Conservation (phyloP, 257 asterid species). For the Fraxinus pennsylvanica region DNA sequence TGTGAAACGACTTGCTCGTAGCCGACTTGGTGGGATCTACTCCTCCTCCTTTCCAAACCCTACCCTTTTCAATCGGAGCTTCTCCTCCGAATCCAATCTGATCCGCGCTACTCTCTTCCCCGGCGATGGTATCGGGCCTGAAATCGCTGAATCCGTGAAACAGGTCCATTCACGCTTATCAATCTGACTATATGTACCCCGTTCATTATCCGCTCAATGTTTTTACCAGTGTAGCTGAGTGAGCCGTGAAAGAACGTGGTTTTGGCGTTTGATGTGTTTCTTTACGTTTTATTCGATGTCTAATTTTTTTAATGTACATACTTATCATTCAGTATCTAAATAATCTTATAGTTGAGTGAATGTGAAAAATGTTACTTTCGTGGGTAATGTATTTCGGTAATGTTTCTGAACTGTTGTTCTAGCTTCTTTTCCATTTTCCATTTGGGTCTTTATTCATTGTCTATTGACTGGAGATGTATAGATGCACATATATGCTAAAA, state of each 20-base stretch:
- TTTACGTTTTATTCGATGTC: background rate
- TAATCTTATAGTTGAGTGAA: background rate
- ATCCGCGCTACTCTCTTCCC: slow-evolving; percentile 95
- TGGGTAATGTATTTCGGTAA: background rate
- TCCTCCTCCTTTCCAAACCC: slow-evolving; percentile 31
- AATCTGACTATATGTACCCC: background rate
- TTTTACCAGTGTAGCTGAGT: background rate
- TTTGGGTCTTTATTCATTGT: background rate
- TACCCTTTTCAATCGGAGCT: slow-evolving; percentile 41
- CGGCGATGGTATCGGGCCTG: slow-evolving; percentile 94
- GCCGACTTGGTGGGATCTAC: slow-evolving; percentile 36
- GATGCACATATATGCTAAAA: background rate
- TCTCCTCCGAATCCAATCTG: slow-evolving; percentile 53
- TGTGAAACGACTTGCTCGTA: slow-evolving; percentile 52
- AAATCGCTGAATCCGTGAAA: slow-evolving; percentile 83
- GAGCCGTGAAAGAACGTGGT: background rate
- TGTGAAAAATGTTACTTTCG: background rate
- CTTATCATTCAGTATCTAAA: background rate
- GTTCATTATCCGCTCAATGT: background rate
- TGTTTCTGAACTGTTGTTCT: background rate
- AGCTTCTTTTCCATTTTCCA: background rate
- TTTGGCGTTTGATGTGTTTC: background rate
- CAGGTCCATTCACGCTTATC: slow-evolving; percentile 36
- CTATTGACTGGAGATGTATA: background rate
- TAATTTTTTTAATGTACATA: background rate